Evolutionary conservation across 116 monocot species (phyloP).

Genomic region (Zostera marina): DNA sequence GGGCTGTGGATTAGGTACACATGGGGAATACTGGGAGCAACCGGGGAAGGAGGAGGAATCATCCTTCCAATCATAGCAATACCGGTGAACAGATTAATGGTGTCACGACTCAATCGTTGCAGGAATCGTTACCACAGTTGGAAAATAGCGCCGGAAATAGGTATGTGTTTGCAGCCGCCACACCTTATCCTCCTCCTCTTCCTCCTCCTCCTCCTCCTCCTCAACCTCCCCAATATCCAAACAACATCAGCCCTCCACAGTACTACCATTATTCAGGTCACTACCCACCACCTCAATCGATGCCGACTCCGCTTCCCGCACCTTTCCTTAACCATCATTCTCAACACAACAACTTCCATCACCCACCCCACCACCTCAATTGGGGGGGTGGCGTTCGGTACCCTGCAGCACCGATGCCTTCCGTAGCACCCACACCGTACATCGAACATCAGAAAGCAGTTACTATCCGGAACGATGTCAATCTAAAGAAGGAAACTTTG

Average conservation of each 20-base stretch:
- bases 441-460: slow-evolving; percentile 92
- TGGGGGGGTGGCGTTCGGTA: slow-evolving; percentile 8
- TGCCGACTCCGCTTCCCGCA: slow-evolving; percentile 40
- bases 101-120: slow-evolving; percentile 5
- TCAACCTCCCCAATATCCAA: slow-evolving; percentile 50
- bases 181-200: slow-evolving; percentile 30
- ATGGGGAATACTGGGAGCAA: slow-evolving; percentile 63
- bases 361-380: slow-evolving; percentile 2
- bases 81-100: slow-evolving; percentile 7
- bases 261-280: slow-evolving; percentile 50
- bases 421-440: slow-evolving; percentile 30
- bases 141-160: slow-evolving; percentile 34
- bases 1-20: no score
- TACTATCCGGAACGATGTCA: slow-evolving; percentile 77
- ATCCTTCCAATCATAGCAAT: slow-evolving; percentile 10
- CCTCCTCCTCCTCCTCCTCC: no score
- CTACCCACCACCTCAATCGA: slow-evolving; percentile 44
- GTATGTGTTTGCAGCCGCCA: slow-evolving; percentile 71
- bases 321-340: slow-evolving; percentile 53
- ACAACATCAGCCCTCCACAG: slow-evolving; percentile 30
- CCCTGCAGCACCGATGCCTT: slow-evolving; percentile 7
- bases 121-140: slow-evolving; percentile 11
- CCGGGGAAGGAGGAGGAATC: slow-evolving; percentile 18
- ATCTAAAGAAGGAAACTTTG: slow-evolving; percentile 86
- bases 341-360: slow-evolving; percentile 2